Conservation (phyloP, 495 filamentous ascomycete species). For the Patellaria atrata region DNA sequence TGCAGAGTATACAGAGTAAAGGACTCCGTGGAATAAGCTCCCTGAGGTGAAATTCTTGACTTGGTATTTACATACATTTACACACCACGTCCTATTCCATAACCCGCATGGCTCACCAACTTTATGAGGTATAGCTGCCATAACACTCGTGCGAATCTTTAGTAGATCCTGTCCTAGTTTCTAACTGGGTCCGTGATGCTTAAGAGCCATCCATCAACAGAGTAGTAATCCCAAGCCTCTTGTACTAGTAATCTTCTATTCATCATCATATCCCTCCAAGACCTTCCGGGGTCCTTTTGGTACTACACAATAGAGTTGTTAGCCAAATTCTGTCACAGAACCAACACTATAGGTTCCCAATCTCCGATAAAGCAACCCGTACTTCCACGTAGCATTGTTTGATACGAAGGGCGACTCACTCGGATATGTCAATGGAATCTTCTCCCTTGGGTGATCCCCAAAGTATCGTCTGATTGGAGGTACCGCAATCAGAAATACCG, state of each 20-base stretch:
- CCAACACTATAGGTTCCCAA: background rate
- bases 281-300: constrained; percentile 58
- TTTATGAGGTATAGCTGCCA: no score
- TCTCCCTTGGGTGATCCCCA: constrained; percentile 53
- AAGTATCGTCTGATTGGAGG: constrained; percentile 54
- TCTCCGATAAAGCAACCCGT: background rate
- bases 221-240: background rate
- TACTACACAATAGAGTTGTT: constrained; percentile 36
- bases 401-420: constrained; percentile 41
- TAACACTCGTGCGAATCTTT: no score
- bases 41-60: no score
- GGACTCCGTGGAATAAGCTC: no score
- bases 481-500: constrained; percentile 47
- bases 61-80: no score
- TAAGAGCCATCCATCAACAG: background rate
- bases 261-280: constrained; percentile 65
- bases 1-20: no score
- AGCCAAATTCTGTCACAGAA: constrained; percentile 4
- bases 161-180: no score
- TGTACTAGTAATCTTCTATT: constrained; percentile 1
- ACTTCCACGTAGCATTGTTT: no score
- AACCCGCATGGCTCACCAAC: no score
- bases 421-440: constrained; percentile 80
- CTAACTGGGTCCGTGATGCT: no score
- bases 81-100: no score